Evolutionary conservation across 495 filamentous ascomycete species (phyloP).

Genomic region (Aspergillus cavernicola): DNA sequence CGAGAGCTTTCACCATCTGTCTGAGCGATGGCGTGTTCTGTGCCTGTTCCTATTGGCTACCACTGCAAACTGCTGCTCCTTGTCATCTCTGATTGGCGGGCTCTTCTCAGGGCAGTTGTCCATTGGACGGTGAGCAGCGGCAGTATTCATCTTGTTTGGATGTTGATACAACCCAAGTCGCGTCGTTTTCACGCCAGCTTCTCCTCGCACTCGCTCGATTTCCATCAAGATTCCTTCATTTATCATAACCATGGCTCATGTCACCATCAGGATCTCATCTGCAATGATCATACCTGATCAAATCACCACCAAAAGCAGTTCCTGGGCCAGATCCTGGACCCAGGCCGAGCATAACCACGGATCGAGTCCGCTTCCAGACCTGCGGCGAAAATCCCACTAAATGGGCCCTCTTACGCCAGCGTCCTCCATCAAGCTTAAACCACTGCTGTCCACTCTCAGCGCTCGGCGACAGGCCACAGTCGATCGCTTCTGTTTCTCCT

Average conservation of each 20-base stretch:
- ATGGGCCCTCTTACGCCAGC: slow-evolving; percentile 19
- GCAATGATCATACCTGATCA: no score
- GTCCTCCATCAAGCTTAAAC: slow-evolving; percentile 17
- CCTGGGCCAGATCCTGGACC: slow-evolving; percentile 1
- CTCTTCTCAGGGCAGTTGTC: background rate
- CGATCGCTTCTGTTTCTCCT: slow-evolving; percentile 1
- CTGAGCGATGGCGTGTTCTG: slow-evolving; percentile 34
- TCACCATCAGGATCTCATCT: no score
- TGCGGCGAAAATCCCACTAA: slow-evolving; percentile 16
- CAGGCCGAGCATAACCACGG: slow-evolving; percentile 11
- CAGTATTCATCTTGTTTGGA: no score
- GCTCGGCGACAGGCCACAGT: background rate
- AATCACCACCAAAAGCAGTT: no score
- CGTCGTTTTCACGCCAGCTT: no score
- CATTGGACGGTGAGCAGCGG: background rate
- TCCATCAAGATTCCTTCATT: no score
- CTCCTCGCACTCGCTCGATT: no score
- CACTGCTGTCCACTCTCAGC: background rate
- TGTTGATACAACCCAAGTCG: no score
- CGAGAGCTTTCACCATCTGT: slow-evolving; percentile 30
- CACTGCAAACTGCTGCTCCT: no score
- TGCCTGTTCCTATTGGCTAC: slow-evolving; percentile 22
- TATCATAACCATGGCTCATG: no score
- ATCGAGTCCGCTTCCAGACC: slow-evolving; percentile 30
- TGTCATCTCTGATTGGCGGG: background rate